Evolutionary conservation across 2,329 filamentous ascomycete genomes (phyloP), one percentile per base, ranked within the genome.

Genomic region (Fusarium sp.): DNA sequence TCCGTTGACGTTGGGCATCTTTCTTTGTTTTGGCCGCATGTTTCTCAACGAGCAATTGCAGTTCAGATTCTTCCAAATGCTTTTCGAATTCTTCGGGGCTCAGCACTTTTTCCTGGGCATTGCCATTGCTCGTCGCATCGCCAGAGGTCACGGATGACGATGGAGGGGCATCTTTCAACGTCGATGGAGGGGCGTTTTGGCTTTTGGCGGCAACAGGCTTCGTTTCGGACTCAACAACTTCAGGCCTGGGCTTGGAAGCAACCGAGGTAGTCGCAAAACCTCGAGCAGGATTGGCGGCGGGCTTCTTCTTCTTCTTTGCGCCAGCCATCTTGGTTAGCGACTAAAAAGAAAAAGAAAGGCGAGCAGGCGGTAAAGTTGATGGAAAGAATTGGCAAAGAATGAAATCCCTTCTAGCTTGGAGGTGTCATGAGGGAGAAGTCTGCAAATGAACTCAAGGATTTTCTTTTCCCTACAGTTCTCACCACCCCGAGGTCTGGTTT

Each of bases 251-350:
- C 72, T 94, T 97, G 23, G 93, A 96, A 42, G 94, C 93, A 61
- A 97, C 86, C 2, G 95, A 98, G 14, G 93, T 96, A 7, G 96
- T 99, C 68, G 95, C 93, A 81, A 97, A 97, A 19, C 94, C 96
- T 78, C 96, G 87, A 38, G 94, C 93, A 61, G 94, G 93, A 79
- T 97, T 98, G 30, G 90, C 88, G 24, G 88, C 87, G 55, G 91
- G 86, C 86, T 97, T 98, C 84, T 93, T 96, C 83, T 97, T 97
- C 82, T 97, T 97, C 80, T 93, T 89, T 61, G 82, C 80, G 42
- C 83, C 84, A 57, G 91, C 90, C 92, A 95, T 95, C 69, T 65
- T 73, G 68, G 53, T 48, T 32, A 58, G 34, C 38, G 58, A 56
- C 32, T 36, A 20, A 17, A 51, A 30, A 38, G 23, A 40, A 24